Evolutionary conservation across 768 basidiomycete genomes (phyloP).

Genomic region (Tephrocybe sp.): DNA sequence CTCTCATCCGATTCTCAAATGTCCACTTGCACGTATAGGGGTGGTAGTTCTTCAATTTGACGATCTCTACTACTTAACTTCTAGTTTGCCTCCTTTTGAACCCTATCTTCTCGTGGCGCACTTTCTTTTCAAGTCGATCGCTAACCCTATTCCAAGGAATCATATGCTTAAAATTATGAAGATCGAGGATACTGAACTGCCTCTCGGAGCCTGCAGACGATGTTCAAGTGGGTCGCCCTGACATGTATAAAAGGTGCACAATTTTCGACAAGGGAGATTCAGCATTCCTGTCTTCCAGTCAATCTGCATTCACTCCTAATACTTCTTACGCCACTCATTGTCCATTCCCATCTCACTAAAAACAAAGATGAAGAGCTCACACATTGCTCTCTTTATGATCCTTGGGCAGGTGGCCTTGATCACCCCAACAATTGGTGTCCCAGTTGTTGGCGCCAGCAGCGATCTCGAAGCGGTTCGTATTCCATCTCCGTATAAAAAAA

Average conservation of each 20-base stretch:
- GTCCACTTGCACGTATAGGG: no score
- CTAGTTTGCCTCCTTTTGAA: no score
- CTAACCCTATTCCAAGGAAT: neutral
- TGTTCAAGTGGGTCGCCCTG: neutral
- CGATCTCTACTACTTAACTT: no score
- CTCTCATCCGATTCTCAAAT: no score
- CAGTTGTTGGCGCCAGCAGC: neutral
- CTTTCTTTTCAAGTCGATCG: neutral
- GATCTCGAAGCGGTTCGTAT: constrained; percentile 4
- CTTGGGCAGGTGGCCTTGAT: constrained; percentile 1
- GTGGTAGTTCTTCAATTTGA: no score
- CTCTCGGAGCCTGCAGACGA: neutral
- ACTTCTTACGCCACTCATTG: no score
- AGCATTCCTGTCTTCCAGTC: neutral
- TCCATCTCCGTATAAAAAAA: neutral
- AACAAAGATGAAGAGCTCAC: neutral
- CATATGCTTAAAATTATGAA: neutral
- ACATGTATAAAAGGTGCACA: neutral
- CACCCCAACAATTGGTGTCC: neutral
- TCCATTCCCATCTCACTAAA: no score
- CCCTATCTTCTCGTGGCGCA: neutral
- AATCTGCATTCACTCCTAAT: neutral
- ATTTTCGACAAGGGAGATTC: neutral
- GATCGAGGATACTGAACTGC: neutral
- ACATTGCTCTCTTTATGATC: neutral